phyloP scores from a whole-genome alignment of 1,284 basidiomycete genomes.

The Crucibulum parvulum region DNA sequence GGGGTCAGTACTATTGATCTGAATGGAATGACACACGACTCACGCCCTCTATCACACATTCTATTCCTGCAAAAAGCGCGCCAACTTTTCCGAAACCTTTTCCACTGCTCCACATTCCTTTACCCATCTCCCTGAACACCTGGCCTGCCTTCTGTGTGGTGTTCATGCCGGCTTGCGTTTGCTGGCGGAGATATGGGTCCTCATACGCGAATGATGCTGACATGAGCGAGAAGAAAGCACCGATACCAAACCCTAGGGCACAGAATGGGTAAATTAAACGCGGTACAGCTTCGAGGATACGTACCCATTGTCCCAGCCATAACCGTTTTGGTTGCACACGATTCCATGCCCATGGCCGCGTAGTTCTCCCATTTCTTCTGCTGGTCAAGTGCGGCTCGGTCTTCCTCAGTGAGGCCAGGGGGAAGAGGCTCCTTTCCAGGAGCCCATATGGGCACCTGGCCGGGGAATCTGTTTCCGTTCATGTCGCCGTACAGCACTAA shows the following conservation, averaged over 20 bases:
- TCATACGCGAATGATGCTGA: constrained; percentile 95
- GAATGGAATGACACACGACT: constrained; percentile 42
- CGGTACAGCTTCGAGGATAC: constrained; percentile 31
- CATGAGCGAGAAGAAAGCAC: constrained; percentile 97
- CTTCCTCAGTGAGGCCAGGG: constrained; percentile 83
- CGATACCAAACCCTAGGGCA: constrained; percentile 83
- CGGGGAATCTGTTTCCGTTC: constrained; percentile 28
- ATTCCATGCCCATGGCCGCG: constrained; percentile 79
- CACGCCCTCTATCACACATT: constrained; percentile 96
- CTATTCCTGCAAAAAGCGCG: constrained; percentile 90
- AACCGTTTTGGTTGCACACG: constrained; percentile 83
- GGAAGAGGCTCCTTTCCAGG: constrained; percentile 82
- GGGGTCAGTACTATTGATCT: neutral
- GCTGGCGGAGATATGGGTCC: constrained; percentile 85
- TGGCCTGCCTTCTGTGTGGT: constrained; percentile 83
- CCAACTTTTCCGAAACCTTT: constrained; percentile 97
- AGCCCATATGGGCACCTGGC: constrained; percentile 51
- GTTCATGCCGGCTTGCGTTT: constrained; percentile 63
- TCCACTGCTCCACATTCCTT: constrained; percentile 89
- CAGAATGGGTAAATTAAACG: neutral
- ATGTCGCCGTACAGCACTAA: too few relatives aligned
- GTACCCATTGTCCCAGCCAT: constrained; percentile 83
- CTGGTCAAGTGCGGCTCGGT: constrained; percentile 72
- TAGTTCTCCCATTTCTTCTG: constrained; percentile 79
- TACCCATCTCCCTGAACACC: constrained; percentile 95